Base-by-base conservation (phyloP, 2,329 filamentous ascomycete genomes). In the Myriosclerotinia duriaeana region DNA sequence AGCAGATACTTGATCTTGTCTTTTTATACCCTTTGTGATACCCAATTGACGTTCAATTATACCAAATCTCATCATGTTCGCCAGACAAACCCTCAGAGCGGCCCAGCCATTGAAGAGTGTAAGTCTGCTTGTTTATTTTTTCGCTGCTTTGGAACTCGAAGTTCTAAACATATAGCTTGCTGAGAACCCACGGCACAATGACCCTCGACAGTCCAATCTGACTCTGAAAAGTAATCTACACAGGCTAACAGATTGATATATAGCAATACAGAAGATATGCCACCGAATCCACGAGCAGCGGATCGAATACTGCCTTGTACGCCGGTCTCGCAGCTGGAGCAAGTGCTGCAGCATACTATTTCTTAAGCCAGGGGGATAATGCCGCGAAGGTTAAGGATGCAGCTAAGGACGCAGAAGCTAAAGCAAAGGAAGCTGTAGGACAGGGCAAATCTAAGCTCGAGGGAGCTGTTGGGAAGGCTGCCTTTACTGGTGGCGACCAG, bases 401-500 rank as follows among this genome's bases (percentile, higher is more conserved):
- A 17, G 84, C 81, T 64, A 82, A 84, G 72, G 84, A 85, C 76
- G 85, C 82, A 38, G 88, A 87, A 74, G 81, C 79, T 53, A 83
- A 84, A 72, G 81, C 79, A 48, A 81, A 82, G 76, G 78, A 78
- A 22, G 81, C 79, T 71, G 70, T 72, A 54, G 73, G 69, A 42
- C 68, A 69, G 48, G 71, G 63, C 26, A 72, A 71, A 67, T 65
- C 62, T 26, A 70, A 72, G 53, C 68, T 69, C n/a, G 76, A 78
- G 52, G 70, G 70, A 62, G 74, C 76, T 36, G 66, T 79, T 53
- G 78, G 77, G 46, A 78, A 78, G 65, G 76, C 71, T 42, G 81
- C 84, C 67, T 89, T 98, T 78, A 90, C 85, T 44, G 93, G 94
- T 72, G 92, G 92, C 71, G 92, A 96, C 69, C 93, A 97, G 80